phyloP scores from a whole-genome alignment of 192 early-diverging fungal genomes.

The Coemansia pectinata region DNA sequence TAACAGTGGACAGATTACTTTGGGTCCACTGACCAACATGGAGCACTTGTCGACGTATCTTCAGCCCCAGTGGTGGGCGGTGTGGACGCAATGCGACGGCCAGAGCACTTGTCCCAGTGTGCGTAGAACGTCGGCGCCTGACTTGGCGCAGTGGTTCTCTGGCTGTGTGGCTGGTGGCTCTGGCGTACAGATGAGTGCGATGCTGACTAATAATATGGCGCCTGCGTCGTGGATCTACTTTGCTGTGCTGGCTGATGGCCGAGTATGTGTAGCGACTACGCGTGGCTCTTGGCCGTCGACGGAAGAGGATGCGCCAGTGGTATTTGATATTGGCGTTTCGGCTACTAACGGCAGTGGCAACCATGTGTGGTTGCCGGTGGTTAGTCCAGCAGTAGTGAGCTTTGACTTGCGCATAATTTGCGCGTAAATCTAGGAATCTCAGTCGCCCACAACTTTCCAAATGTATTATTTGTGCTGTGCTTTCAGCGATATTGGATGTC shows the following conservation, averaged over 20 bases:
- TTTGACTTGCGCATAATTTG: slow-evolving; percentile 21
- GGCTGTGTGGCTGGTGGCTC: not conserved
- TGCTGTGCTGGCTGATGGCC: slow-evolving; percentile 20
- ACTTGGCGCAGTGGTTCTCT: slow-evolving; percentile 19
- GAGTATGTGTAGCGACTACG: slow-evolving; percentile 20
- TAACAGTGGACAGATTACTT: slow-evolving; percentile 18
- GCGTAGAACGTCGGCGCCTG: slow-evolving; percentile 6
- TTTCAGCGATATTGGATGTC: not conserved
- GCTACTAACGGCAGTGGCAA: not conserved
- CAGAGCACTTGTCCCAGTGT: not conserved
- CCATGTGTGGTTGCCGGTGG: slow-evolving; percentile 40
- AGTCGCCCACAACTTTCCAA: not conserved
- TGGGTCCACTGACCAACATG: slow-evolving; percentile 26
- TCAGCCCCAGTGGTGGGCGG: slow-evolving; percentile 46
- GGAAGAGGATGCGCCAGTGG: not conserved
- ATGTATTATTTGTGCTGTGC: not conserved
- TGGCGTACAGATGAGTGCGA: not conserved
- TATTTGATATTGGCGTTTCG: slow-evolving; percentile 15
- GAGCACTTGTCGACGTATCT: slow-evolving; percentile 37
- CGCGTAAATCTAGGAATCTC: slow-evolving; percentile 7
- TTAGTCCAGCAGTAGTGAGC: slow-evolving; percentile 29
- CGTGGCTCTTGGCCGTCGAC: not conserved
- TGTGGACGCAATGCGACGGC: slow-evolving; percentile 14
- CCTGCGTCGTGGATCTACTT: slow-evolving; percentile 26
- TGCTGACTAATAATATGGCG: slow-evolving; percentile 15